Evolutionary conservation across 768 basidiomycete genomes (phyloP).

Genomic region (Punctularia strigosozonata): DNA sequence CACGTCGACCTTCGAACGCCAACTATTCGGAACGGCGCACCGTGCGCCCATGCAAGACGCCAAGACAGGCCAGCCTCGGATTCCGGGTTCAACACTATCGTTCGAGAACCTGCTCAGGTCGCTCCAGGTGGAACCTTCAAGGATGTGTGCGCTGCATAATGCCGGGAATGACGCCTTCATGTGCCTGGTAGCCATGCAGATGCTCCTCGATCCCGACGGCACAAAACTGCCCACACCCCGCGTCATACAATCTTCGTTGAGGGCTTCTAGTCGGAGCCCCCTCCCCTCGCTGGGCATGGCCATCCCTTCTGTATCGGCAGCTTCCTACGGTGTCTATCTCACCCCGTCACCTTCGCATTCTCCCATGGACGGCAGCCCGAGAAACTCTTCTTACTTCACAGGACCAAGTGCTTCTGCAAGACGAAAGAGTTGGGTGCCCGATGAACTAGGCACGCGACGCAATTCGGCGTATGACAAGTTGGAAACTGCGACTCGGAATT

Average conservation of each 20-base stretch:
- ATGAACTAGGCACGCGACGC: too few relatives aligned
- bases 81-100: slow-evolving; percentile 42
- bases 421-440: too few relatives aligned
- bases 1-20: slow-evolving; percentile 48
- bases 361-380: too few relatives aligned
- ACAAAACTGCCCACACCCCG: slow-evolving; percentile 18
- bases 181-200: slow-evolving; percentile 55
- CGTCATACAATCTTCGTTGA: not conserved
- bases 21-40: slow-evolving; percentile 43
- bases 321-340: too few relatives aligned
- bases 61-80: slow-evolving; percentile 39
- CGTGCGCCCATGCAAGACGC: slow-evolving; percentile 54
- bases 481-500: too few relatives aligned
- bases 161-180: slow-evolving; percentile 76
- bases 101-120: slow-evolving; percentile 54
- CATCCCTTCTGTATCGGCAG: too few relatives aligned
- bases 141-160: slow-evolving; percentile 52
- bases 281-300: not conserved
- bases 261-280: not conserved
- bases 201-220: slow-evolving; percentile 46
- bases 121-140: slow-evolving; percentile 28
- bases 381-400: too few relatives aligned
- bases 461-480: too few relatives aligned
- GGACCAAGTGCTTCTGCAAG: too few relatives aligned
- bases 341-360: too few relatives aligned